These are phyloP conservation scores for Cetradonia linearis DNA, from an alignment of 495 filamentous ascomycete species.

Conservation along the genomic window DNA sequence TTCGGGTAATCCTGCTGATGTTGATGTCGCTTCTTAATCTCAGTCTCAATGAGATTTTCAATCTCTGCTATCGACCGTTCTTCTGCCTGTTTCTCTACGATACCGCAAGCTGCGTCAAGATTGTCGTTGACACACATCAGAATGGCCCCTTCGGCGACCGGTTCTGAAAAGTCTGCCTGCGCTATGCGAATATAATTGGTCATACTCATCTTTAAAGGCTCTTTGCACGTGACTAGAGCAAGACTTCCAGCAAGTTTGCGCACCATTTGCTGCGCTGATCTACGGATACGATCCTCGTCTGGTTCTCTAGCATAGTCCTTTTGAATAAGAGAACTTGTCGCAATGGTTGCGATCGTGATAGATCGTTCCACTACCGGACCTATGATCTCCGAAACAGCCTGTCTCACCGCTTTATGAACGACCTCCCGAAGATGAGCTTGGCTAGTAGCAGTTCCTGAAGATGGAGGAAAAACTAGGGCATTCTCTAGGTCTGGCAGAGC, in stretches of 20 bases:
- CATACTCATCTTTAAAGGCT: slow-evolving; percentile 90
- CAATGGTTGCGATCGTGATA: slow-evolving; percentile 93
- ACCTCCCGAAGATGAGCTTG: slow-evolving; percentile 66
- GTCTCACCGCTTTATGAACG: slow-evolving; percentile 69
- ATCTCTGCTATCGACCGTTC: slow-evolving; percentile 88
- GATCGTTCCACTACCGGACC: slow-evolving; percentile 93
- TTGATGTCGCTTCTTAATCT: slow-evolving; percentile 61
- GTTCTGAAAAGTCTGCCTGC: slow-evolving; percentile 52
- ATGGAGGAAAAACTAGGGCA: slow-evolving; percentile 61
- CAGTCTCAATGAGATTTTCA: slow-evolving; percentile 73
- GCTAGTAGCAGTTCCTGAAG: slow-evolving; percentile 62
- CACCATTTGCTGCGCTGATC: slow-evolving; percentile 81
- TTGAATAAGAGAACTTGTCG: slow-evolving; percentile 80
- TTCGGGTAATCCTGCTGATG: slow-evolving; percentile 60
- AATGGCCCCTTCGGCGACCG: slow-evolving; percentile 76
- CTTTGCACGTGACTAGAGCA: slow-evolving; percentile 94
- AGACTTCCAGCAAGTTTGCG: slow-evolving; percentile 85
- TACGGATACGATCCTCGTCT: slow-evolving; percentile 74
- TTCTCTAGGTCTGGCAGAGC: slow-evolving; percentile 69
- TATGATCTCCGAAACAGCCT: slow-evolving; percentile 88
- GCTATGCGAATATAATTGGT: slow-evolving; percentile 90
- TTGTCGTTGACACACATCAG: slow-evolving; percentile 99
- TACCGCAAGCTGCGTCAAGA: slow-evolving; percentile 78
- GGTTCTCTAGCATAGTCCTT: slow-evolving; percentile 94
- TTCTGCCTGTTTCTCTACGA: slow-evolving; percentile 90